phyloP scores from a whole-genome alignment of 2,329 filamentous ascomycete species.

The Xylariales sp. region DNA sequence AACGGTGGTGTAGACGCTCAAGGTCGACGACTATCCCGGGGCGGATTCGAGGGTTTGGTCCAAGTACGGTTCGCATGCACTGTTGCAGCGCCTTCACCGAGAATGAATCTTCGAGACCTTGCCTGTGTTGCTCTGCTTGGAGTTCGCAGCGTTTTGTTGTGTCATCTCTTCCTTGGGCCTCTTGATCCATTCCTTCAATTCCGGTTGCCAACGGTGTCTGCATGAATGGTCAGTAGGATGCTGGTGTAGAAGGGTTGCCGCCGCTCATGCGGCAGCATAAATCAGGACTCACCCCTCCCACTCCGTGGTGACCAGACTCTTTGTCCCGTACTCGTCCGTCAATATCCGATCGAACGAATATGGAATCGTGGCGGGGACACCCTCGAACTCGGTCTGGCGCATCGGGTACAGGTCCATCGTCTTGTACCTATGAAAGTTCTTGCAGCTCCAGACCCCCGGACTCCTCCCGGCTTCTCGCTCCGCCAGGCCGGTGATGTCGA shows the following conservation, averaged over 20 bases:
- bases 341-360: slow-evolving; percentile 63
- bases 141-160: slow-evolving; percentile 17
- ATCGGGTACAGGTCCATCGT: slow-evolving; percentile 72
- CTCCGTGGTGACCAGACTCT: slow-evolving; percentile 54
- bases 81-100: too few relatives aligned
- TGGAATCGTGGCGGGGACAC: slow-evolving; percentile 64
- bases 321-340: slow-evolving; percentile 60
- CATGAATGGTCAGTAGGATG: slow-evolving; percentile 6
- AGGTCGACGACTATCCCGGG: too few relatives aligned
- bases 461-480: slow-evolving; percentile 55
- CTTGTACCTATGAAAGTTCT: slow-evolving; percentile 71
- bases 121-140: too few relatives aligned
- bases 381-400: slow-evolving; percentile 70
- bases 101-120: too few relatives aligned
- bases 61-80: too few relatives aligned
- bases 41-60: too few relatives aligned
- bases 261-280: too few relatives aligned
- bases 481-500: slow-evolving; percentile 75
- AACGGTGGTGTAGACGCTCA: too few relatives aligned
- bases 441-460: slow-evolving; percentile 71
- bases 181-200: slow-evolving; percentile 56
- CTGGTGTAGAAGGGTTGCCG: too few relatives aligned
- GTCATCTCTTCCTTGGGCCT: slow-evolving; percentile 24
- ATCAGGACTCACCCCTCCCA: slow-evolving; percentile 62
- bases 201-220: slow-evolving; percentile 57